Percentiles rank a stretch among this genome's conserved stretches.
phyloP scores from a whole-genome alignment of 1,284 basidiomycete genomes.

The Bjerkandera adusta region DNA sequence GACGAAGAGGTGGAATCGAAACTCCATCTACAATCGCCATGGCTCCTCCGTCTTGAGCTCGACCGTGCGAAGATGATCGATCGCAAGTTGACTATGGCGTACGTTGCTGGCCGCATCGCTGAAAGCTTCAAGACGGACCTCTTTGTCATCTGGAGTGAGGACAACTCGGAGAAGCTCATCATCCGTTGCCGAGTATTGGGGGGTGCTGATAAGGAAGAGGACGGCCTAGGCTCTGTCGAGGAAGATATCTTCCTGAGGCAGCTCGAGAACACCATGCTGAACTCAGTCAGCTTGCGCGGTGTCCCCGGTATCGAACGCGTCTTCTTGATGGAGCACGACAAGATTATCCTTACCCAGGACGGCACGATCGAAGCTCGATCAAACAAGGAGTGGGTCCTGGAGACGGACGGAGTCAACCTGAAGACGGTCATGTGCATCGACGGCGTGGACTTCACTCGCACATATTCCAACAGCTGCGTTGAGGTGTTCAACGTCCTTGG shows the following conservation, averaged over 20 bases:
- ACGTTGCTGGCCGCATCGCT: slow-evolving; percentile 92
- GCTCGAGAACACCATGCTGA: slow-evolving; percentile 94
- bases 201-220: slow-evolving; percentile 88
- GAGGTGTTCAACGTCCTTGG: slow-evolving; percentile 97
- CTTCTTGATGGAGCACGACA: slow-evolving; percentile 90
- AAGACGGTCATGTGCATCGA: slow-evolving; percentile 94
- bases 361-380: slow-evolving; percentile 60
- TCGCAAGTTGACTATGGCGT: slow-evolving; percentile 93
- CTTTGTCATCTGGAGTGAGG: slow-evolving; percentile 99
- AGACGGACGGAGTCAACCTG: slow-evolving; percentile 96
- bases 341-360: slow-evolving; percentile 64
- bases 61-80: slow-evolving; percentile 99
- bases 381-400: slow-evolving; percentile 92
- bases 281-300: slow-evolving; percentile 94
- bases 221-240: slow-evolving; percentile 73
- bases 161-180: slow-evolving; percentile 96
- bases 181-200: slow-evolving; percentile 95
- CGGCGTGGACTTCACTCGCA: slow-evolving; percentile 90
- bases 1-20: slow-evolving; percentile 95
- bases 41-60: slow-evolving; percentile 95
- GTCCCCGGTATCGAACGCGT: slow-evolving; percentile 91
- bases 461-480: slow-evolving; percentile 96
- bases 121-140: slow-evolving; percentile 96
- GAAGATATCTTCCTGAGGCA: slow-evolving; percentile 98
- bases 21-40: slow-evolving; percentile 91